Evolutionary conservation across 2,329 filamentous ascomycete genomes (phyloP).

Genomic region (Stagonosporopsis rhizophila): DNA sequence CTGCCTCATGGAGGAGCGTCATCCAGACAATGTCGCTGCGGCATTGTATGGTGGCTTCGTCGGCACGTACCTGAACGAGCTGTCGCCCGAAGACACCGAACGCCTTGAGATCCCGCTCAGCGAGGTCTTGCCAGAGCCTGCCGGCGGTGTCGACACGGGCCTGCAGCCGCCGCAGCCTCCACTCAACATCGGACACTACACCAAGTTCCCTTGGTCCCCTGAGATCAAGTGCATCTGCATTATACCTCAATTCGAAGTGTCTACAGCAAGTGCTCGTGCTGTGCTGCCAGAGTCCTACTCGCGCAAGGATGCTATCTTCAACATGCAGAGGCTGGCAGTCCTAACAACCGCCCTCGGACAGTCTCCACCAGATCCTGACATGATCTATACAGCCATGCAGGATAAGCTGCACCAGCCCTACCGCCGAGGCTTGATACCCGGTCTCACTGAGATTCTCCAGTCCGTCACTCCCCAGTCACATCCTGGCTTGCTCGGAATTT

Average conservation of each 20-base stretch:
- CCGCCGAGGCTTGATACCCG: slow-evolving; percentile 88
- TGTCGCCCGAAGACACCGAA: slow-evolving; percentile 86
- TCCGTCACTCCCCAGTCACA: slow-evolving; percentile 89
- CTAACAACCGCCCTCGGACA: slow-evolving; percentile 88
- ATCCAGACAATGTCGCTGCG: slow-evolving; percentile 73
- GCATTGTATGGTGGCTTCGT: slow-evolving; percentile 96
- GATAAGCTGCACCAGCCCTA: slow-evolving; percentile 98
- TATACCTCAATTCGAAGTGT: slow-evolving; percentile 93
- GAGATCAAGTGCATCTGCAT: slow-evolving; percentile 98
- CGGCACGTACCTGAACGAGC: slow-evolving; percentile 92
- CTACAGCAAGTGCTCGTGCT: slow-evolving; percentile 88
- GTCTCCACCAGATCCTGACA: slow-evolving; percentile 87
- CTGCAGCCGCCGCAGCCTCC: slow-evolving; percentile 87
- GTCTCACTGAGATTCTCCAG: slow-evolving; percentile 86
- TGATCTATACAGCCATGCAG: slow-evolving; percentile 98
- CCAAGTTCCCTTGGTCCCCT: slow-evolving; percentile 90
- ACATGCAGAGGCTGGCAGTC: slow-evolving; percentile 90
- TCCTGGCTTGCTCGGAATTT: slow-evolving; percentile 89
- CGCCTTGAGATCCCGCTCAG: slow-evolving; percentile 92
- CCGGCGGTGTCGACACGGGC: slow-evolving; percentile 90
- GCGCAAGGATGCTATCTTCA: slow-evolving; percentile 88
- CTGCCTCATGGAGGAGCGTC: slow-evolving; percentile 87
- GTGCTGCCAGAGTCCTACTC: slow-evolving; percentile 84
- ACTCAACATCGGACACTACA: slow-evolving; percentile 90
- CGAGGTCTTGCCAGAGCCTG: slow-evolving; percentile 88